These are phyloP conservation scores for Phytopythium delawarense DNA, from an alignment of 352 stramenopile genomes.

Conservation along the genomic window DNA sequence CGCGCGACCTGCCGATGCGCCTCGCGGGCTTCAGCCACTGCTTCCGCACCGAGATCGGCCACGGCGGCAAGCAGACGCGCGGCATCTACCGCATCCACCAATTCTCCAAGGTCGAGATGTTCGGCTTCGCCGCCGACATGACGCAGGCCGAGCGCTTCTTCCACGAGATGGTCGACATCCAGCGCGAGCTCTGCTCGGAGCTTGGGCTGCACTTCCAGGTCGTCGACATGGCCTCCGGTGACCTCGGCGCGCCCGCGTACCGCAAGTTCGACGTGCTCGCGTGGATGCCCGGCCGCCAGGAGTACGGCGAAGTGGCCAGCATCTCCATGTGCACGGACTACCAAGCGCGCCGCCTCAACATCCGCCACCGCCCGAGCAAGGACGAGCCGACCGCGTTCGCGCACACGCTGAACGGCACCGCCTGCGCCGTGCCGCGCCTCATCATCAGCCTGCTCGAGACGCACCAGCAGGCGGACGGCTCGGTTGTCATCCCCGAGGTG, in stretches of 20 bases:
- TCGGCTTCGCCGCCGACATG: constrained; percentile 72
- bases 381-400: constrained; percentile 69
- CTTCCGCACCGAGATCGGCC: constrained; percentile 85
- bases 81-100: constrained; percentile 90
- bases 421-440: constrained; percentile 72
- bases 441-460: constrained; percentile 86
- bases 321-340: constrained; percentile 91
- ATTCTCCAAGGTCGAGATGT: constrained; percentile 91
- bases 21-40: constrained; percentile 84
- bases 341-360: constrained; percentile 81
- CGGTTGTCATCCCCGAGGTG: constrained; percentile 71
- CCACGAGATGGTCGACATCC: constrained; percentile 75
- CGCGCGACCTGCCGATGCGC: constrained; percentile 55
- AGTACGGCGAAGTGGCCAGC: constrained; percentile 82
- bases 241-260: constrained; percentile 76
- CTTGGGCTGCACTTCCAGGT: constrained; percentile 78
- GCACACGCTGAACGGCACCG: constrained; percentile 88
- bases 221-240: constrained; percentile 81
- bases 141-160: constrained; percentile 66
- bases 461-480: constrained; percentile 76
- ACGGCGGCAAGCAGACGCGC: constrained; percentile 61
- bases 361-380: constrained; percentile 71
- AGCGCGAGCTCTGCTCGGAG: constrained; percentile 72
- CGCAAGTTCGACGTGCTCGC: constrained; percentile 87
- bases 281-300: constrained; percentile 79